Evolutionary conservation across 257 asterid species (phyloP), one percentile per base, ranked within the genome.

Genomic region (Solanum stenotomum): DNA sequence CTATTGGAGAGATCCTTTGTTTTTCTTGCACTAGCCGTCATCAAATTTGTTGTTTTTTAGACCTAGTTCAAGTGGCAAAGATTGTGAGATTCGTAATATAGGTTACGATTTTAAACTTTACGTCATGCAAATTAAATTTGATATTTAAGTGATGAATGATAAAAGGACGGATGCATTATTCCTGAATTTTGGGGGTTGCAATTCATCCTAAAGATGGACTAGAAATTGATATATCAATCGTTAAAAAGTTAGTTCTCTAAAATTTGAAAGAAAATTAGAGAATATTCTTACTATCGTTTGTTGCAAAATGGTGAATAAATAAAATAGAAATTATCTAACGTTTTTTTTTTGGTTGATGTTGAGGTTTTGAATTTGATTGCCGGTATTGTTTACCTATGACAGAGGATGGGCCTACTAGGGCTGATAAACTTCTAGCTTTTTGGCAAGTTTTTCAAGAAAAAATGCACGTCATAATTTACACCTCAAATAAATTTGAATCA

Each of bases 1-100:
- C 86, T 86, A 87, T 87, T 89, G 33, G 37, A 85, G 65, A 85
- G 77, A 83, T 83, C 71, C 81, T 82, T 44, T 86, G 29, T 56
- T 56, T 56, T 56, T 56, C 25, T 56, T 20, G 65, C 65, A 56
- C 25, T 56, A 56, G 25, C 65, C 65, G 7, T 56, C 65, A 56
- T 56, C n/a, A 56, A 18, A 56, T 56, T 20, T 56, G 25, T 56
- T 56, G 25, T 20, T 70, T 44, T 12, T 18, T 0, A 10, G n/a
- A 70, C 3, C 5, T 31, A 33, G 42, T 4, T 71, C 7, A 71
- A 71, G 13, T 16, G 25, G 14, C 25, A 71, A 71, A 71, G 25
- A 1, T 16, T 0, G 14, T 16, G 4, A 14, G 4, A 33, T 2
- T 15, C 4, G 4, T 71, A 33, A 16, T 0, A 15, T 5, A 34